Conservation (phyloP, 345 rosid species). For the Salix udensis region DNA sequence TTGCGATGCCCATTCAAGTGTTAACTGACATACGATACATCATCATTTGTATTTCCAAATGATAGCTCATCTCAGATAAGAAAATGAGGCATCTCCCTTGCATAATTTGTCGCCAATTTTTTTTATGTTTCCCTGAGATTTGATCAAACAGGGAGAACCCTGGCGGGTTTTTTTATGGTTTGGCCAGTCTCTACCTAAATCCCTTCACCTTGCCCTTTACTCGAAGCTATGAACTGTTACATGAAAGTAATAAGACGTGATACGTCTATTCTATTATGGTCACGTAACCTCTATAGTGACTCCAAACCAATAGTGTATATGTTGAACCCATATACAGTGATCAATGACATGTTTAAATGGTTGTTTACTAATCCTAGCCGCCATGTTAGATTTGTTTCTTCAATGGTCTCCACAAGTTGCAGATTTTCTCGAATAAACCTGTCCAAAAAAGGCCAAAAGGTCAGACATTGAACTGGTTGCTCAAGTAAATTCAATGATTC, state of each 20-base stretch:
- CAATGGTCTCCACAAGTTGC: slow-evolving; percentile 1
- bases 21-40: no score
- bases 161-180: not conserved
- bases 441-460: not conserved
- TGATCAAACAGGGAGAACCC: not conserved
- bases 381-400: slow-evolving; percentile 2
- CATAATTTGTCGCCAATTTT: not conserved
- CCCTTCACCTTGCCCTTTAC: not conserved
- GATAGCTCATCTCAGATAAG: not conserved
- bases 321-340: not conserved
- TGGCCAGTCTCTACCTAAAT: not conserved
- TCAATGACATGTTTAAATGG: not conserved
- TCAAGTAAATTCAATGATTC: not conserved
- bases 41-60: not conserved
- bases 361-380: not conserved
- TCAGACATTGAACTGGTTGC: not conserved
- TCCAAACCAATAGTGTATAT: no score
- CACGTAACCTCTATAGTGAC: not conserved
- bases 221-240: not conserved
- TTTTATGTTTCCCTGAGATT: not conserved
- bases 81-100: not conserved
- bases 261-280: not conserved
- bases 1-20: not conserved
- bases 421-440: slow-evolving; percentile 1
- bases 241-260: not conserved